Evolutionary conservation across 805 yeast species (phyloP).

Genomic region (Maudiozyma saulgeensis): DNA sequence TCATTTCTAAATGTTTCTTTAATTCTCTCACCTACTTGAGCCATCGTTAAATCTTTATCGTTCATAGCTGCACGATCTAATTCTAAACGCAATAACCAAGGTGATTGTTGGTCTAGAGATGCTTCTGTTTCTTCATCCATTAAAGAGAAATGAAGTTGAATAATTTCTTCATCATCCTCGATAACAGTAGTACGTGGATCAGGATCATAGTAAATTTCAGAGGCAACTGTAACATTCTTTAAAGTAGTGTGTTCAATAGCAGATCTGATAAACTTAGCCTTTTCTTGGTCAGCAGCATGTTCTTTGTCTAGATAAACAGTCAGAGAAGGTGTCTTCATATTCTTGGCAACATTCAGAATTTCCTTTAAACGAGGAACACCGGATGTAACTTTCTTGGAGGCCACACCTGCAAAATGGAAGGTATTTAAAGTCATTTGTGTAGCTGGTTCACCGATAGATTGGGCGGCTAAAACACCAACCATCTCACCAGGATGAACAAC

Average conservation of each 20-base stretch:
- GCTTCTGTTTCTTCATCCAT: conserved; percentile 97
- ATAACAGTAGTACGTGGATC: conserved; percentile 96
- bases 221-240: conserved; percentile 91
- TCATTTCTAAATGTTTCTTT: conserved; percentile 90
- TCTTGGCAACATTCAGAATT: conserved; percentile 95
- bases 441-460: conserved; percentile 96
- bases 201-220: conserved; percentile 96
- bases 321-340: conserved; percentile 97
- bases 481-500: conserved; percentile 95
- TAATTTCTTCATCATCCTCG: conserved; percentile 94
- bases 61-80: conserved; percentile 98
- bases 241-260: conserved; percentile 95
- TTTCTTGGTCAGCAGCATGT: conserved; percentile 79
- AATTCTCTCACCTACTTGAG: conserved; percentile 94
- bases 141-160: conserved; percentile 92
- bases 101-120: conserved; percentile 87
- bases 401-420: conserved; percentile 97
- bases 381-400: conserved; percentile 88
- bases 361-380: conserved; percentile 98
- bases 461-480: conserved; percentile 98
- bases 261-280: conserved; percentile 89
- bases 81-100: conserved; percentile 95
- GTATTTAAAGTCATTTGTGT: conserved; percentile 96
- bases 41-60: conserved; percentile 95
- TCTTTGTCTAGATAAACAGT: conserved; percentile 84